These are phyloP conservation scores for Fusarium sp. DNA, from an alignment of 2,329 filamentous ascomycete genomes.

Conservation along the genomic window DNA sequence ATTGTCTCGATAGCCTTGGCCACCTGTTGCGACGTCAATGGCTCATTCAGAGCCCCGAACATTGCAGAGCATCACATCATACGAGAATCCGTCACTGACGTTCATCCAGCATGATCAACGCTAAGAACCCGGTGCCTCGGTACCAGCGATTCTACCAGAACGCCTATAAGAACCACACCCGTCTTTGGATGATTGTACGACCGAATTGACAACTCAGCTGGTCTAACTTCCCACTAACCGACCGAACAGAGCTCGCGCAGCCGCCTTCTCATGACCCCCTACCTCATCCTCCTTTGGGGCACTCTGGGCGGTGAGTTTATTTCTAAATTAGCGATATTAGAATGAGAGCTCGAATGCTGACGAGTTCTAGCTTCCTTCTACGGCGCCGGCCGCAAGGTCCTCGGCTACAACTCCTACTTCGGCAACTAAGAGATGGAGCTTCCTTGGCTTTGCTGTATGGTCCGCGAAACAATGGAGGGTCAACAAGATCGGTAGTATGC, in stretches of 20 bases:
- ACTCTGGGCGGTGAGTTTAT: constrained; percentile 66
- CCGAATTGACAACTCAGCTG: constrained; percentile 21
- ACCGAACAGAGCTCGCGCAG: constrained; percentile 68
- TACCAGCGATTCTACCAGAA: constrained; percentile 80
- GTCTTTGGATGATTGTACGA: constrained; percentile 81
- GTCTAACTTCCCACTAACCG: constrained; percentile 33
- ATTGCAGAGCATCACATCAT: constrained; percentile 38
- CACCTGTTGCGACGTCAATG: constrained; percentile 40
- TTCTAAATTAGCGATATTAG: not conserved
- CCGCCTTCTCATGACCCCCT: constrained; percentile 72
- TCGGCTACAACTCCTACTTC: constrained; percentile 84
- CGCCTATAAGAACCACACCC: constrained; percentile 72
- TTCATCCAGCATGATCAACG: constrained; percentile 67
- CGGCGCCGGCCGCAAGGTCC: constrained; percentile 76
- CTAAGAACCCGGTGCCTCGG: constrained; percentile 78
- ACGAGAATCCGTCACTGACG: constrained; percentile 44
- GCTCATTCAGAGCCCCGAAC: constrained; percentile 24
- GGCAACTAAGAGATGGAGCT: constrained; percentile 55
- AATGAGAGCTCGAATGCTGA: constrained; percentile 8
- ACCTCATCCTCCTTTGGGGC: constrained; percentile 71
- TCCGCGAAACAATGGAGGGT: constrained; percentile 22
- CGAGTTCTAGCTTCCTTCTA: constrained; percentile 65
- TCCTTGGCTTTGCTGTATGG: constrained; percentile 19
- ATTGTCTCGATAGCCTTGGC: constrained; percentile 16
- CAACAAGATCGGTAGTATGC: constrained; percentile 39